Evolutionary conservation across 805 yeast genomes (phyloP).

Genomic region (Yarrowia sp.): DNA sequence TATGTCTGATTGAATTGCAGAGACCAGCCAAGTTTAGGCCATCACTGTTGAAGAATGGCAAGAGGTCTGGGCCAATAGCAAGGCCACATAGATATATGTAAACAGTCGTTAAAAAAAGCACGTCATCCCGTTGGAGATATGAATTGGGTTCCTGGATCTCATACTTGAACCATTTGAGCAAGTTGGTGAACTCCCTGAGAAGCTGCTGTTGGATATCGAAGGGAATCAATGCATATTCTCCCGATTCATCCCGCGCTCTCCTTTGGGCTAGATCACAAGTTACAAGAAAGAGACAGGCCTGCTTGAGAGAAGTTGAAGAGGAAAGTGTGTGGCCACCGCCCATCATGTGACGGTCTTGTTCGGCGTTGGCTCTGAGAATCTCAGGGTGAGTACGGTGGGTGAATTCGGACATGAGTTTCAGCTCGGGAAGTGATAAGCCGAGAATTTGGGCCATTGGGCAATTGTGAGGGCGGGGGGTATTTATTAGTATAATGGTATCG

Average conservation of each 20-base stretch:
- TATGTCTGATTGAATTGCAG: neutral
- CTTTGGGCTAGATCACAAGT: neutral
- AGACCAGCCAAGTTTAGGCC: neutral
- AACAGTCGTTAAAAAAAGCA: neutral
- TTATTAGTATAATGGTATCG: neutral
- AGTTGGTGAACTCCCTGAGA: neutral
- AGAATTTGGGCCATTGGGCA: neutral
- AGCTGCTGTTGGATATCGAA: neutral
- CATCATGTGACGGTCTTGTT: neutral
- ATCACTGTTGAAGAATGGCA: neutral
- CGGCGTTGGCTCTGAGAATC: neutral
- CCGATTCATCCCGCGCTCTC: neutral
- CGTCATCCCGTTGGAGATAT: neutral
- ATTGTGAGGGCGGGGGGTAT: neutral
- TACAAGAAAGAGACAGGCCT: neutral
- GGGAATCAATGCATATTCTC: neutral
- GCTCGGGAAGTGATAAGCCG: neutral
- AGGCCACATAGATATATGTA: neutral
- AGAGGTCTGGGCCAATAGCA: neutral
- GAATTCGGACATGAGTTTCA: neutral
- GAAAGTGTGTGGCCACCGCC: neutral
- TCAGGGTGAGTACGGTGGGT: neutral
- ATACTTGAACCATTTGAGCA: neutral
- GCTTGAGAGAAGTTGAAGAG: neutral
- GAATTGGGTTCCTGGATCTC: neutral